Conservation (phyloP, 2,329 filamentous ascomycete species). For the Colletotrichum tamarilloi region DNA sequence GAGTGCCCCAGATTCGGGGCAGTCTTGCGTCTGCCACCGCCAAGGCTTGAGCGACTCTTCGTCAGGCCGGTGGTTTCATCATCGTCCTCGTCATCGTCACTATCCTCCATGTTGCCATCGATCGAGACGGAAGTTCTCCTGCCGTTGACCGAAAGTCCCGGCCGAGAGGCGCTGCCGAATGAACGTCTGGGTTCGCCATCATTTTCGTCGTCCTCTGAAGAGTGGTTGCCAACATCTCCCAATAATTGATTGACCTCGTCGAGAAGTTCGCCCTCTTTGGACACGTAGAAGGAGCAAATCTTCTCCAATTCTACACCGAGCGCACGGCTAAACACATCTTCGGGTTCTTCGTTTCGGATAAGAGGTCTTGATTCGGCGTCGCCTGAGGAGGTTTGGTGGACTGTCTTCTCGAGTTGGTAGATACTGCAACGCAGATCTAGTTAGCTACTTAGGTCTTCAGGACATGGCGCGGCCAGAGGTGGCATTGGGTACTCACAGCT, state of each 20-base stretch:
- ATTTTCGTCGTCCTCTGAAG: conserved; percentile 54
- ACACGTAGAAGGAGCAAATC: conserved; percentile 88
- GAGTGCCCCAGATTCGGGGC: conserved; percentile 50
- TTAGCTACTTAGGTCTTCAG: conserved; percentile 9
- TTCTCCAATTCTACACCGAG: conserved; percentile 94
- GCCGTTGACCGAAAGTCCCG: conserved; percentile 51
- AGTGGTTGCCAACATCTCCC: conserved; percentile 76
- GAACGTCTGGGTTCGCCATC: conserved; percentile 26
- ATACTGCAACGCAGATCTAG: conserved; percentile 68
- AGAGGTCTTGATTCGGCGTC: conserved; percentile 90
- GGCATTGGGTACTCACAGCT: conserved; percentile 73
- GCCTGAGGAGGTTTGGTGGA: conserved; percentile 70
- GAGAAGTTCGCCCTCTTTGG: conserved; percentile 90
- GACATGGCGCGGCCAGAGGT: neutral
- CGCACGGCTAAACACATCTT: conserved; percentile 82
- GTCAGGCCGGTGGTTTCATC: conserved; percentile 68
- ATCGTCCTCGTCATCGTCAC: conserved; percentile 74
- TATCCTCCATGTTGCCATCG: conserved; percentile 71
- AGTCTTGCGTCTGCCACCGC: conserved; percentile 49
- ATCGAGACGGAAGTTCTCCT: conserved; percentile 50
- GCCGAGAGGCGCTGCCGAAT: conserved; percentile 37
- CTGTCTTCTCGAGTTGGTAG: conserved; percentile 90
- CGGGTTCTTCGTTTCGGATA: conserved; percentile 78
- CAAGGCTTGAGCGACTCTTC: conserved; percentile 53
- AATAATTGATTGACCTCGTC: conserved; percentile 84